Base-by-base conservation (phyloP, 176 grass and related monocot species). In the Zea luxurians region DNA sequence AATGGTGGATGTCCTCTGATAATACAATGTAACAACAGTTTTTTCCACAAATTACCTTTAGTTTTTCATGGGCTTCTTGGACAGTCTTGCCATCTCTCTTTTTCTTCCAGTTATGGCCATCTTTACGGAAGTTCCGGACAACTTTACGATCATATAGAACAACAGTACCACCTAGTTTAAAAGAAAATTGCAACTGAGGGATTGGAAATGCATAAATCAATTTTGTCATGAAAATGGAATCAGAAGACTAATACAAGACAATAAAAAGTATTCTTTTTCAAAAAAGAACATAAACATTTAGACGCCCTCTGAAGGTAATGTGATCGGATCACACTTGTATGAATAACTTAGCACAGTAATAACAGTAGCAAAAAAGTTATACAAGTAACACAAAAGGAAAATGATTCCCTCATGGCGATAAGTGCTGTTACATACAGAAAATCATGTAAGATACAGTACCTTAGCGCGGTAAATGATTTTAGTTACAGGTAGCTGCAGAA, bases 61-160 rank as follows among this genome's bases (percentile, higher is more conserved):
- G 77, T 75, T 95, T 99, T 80, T 99, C 96, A 87, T 95, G 96
- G 68, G 96, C 96, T 92, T 99, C 96, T 86, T 99, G 96, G 62
- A 99, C 92, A 55, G 92, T 90, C 72, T 90, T 99, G 20, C 96
- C 96, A 92, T 95, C 96, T 58, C 92, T 99, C 91, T 95, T 99
- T 86, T 99, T 99, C 84, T 90, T 99, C 96, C 96, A 99, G 47
- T 91, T 87, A 85, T 92, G 90, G 13, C 90, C 90, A 80, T 99
- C 96, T 84, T 99, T 99, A 70, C 96, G 90, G 63, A 99, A 99
- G 71, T 99, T 95, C 55, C 96, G 82, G 63, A 99, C 87, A 74
- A 99, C 88, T 77, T 90, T 99, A 66, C 92, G 87, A 80, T 99
- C 90, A 89, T 92, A 99, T 38, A 99, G 82, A 67, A 99, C 66